phyloP scores from a whole-genome alignment of 2,329 filamentous ascomycete genomes.

The Colletotrichum musae region DNA sequence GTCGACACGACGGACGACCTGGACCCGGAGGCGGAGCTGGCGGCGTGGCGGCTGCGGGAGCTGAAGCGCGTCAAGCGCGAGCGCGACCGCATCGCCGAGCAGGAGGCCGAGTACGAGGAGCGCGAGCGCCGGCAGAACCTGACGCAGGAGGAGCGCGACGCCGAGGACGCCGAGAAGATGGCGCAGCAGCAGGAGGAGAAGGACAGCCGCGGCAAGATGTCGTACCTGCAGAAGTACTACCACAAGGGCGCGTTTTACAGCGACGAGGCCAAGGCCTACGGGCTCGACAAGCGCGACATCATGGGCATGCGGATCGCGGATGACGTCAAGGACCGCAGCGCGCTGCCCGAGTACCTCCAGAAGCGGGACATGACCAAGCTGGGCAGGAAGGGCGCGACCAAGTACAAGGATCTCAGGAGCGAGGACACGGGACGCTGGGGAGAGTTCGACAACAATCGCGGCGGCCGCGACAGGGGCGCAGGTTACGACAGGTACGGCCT shows the following conservation, averaged over 20 bases:
- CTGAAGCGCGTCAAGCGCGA: constrained; percentile 90
- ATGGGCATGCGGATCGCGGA: constrained; percentile 89
- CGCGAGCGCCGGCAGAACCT: constrained; percentile 90
- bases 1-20: constrained; percentile 91
- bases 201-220: constrained; percentile 83
- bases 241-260: constrained; percentile 98
- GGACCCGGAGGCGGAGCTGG: constrained; percentile 89
- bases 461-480: constrained; percentile 46
- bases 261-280: constrained; percentile 82
- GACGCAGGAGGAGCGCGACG: constrained; percentile 86
- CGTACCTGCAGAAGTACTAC: constrained; percentile 95
- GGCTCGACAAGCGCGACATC: constrained; percentile 84
- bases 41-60: constrained; percentile 95
- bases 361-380: constrained; percentile 94
- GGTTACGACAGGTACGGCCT: constrained; percentile 57
- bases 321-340: constrained; percentile 84
- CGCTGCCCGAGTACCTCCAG: constrained; percentile 92
- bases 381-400: constrained; percentile 90
- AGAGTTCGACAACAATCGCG: constrained; percentile 67
- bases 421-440: constrained; percentile 96
- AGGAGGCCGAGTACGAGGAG: constrained; percentile 89
- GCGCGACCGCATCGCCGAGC: constrained; percentile 85
- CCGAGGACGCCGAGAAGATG: constrained; percentile 86
- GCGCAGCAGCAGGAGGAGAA: constrained; percentile 86
- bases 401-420: constrained; percentile 87